Evolutionary conservation across 495 filamentous ascomycete genomes (phyloP), one percentile per base, ranked within the genome.

Genomic region (Cercophora sp.): DNA sequence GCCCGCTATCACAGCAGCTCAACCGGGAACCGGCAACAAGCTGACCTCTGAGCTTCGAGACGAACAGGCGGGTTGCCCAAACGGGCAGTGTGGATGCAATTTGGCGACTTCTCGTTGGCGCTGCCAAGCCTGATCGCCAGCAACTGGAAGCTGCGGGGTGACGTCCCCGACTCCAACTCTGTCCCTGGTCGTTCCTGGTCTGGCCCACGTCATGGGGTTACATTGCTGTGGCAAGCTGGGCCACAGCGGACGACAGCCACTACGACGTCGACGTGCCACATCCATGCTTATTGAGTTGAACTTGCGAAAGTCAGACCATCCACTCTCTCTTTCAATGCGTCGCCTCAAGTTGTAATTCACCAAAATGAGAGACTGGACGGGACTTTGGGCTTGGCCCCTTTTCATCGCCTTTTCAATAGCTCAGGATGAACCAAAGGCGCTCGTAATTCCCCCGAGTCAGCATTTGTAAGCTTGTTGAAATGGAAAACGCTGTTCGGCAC

Each of bases 391-490:
- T 15, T 23, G 36, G 10, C 24, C 32, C n/a, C 29, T 26, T 11
- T 4, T 53, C 13, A 4, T 34, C 18, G 23, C 23, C 8, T 27
- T 22, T 13, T 34, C 43, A 15, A 9, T 26, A 3, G 26, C 44
- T 0, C 24, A 52, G 22, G 31, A 57, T 15, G 39, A 59, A 0
- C 63, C 68, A 0, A 31, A 36, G 4, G 66, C 72, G 13, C 34
- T 73, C 4, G 64, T 65, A 2, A 54, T 61, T 51, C 61, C 51
- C 11, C 60, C 62, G 40, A 71, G 57, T 56, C 73, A 58, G 16
- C 37, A 57, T 16, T 61, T 57, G 57, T 56, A 60, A 23, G 18
- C 48, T 8, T 16, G 8, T 3, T 19, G 9, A 8, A 15, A 26
- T 4, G n/a, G 10, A 16, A 9, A 5, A 2, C n/a, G 27, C 25